Evolutionary conservation across 345 rosid species (phyloP).

Genomic region (Gossypium mustelinum): DNA sequence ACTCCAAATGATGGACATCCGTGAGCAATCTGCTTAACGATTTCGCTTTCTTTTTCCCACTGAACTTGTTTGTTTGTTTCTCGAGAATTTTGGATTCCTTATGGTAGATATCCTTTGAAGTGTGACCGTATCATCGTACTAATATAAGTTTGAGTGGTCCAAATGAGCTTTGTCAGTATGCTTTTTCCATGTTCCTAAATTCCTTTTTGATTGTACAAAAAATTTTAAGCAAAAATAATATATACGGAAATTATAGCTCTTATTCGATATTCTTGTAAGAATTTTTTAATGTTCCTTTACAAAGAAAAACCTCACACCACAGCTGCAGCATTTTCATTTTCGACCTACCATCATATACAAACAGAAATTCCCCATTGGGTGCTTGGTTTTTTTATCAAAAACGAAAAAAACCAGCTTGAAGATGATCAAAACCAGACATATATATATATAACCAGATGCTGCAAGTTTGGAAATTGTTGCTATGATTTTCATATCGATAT

Average conservation of each 20-base stretch:
- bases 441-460: neutral
- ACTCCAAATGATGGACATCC: neutral
- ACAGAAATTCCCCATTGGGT: neutral
- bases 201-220: neutral
- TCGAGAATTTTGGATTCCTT: neutral
- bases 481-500: neutral
- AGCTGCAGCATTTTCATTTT: neutral
- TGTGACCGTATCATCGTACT: neutral
- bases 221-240: neutral
- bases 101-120: neutral
- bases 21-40: neutral
- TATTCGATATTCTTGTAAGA: neutral
- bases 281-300: neutral
- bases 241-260: neutral
- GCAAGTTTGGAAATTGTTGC: neutral
- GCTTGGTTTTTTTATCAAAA: conserved; percentile 20
- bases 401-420: conserved; percentile 14
- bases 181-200: neutral
- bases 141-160: neutral
- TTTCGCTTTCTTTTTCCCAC: neutral
- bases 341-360: neutral
- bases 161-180: too few relatives aligned
- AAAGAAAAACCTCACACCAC: neutral
- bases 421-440: neutral
- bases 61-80: neutral